A percentile compares a stretch with the other conserved stretches of the same genome.
These are phyloP conservation scores for Cytospora schulzeri DNA, from an alignment of 2,329 filamentous ascomycete genomes.

Conservation along the genomic window DNA sequence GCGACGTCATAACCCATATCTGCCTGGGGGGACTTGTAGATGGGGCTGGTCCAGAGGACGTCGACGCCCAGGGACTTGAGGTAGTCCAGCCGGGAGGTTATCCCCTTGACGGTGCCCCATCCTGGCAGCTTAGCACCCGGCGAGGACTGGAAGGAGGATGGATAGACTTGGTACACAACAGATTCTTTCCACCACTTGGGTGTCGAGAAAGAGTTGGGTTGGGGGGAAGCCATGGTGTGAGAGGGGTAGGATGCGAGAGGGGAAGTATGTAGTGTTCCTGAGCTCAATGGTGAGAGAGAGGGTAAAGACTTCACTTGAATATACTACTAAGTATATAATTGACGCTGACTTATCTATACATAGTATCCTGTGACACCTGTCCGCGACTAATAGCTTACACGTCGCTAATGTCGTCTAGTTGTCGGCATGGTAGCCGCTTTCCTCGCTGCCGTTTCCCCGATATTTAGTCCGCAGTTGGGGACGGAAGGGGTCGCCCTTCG, in stretches of 20 bases:
- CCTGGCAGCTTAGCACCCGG: slow-evolving; percentile 50
- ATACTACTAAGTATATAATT: neutral
- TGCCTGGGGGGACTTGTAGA: slow-evolving; percentile 56
- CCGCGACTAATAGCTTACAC: neutral
- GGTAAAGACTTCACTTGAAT: neutral
- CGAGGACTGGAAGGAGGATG: slow-evolving; percentile 62
- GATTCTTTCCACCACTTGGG: slow-evolving; percentile 62
- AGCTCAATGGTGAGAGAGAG: neutral
- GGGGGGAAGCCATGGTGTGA: slow-evolving; percentile 7
- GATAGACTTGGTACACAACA: slow-evolving; percentile 64
- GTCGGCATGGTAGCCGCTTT: slow-evolving; percentile 21
- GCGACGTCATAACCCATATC: slow-evolving; percentile 75
- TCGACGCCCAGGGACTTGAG: slow-evolving; percentile 58
- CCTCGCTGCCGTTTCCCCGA: slow-evolving; percentile 25
- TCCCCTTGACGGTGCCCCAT: slow-evolving; percentile 58
- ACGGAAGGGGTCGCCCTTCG: slow-evolving; percentile 22
- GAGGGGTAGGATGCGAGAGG: neutral
- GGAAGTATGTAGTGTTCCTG: neutral
- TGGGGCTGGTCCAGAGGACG: slow-evolving; percentile 57
- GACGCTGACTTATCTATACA: slow-evolving; percentile 2
- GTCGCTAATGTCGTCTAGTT: slow-evolving; percentile 14
- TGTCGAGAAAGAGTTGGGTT: slow-evolving; percentile 19
- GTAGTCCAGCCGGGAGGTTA: slow-evolving; percentile 59
- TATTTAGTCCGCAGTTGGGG: slow-evolving; percentile 22
- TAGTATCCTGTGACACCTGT: neutral